Evolutionary conservation across 331 rosid species (phyloP), one percentile per base, ranked within the genome.

Genomic region (Pyrus hybrid): DNA sequence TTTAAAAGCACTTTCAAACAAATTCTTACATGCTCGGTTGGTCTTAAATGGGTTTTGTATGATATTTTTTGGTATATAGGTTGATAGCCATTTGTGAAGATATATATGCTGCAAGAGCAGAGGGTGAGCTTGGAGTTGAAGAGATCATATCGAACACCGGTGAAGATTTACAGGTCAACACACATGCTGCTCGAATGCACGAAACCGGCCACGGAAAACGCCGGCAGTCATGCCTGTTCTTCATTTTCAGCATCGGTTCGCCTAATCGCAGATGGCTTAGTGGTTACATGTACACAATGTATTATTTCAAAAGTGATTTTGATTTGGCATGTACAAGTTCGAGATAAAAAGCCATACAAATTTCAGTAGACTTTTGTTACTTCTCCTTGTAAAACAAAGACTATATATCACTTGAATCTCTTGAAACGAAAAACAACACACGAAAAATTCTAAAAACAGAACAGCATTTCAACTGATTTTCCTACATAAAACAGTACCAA

Each of bases 101-200:
- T 51, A 95, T 95, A 84, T 95, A 95, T 80, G 96, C 97, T 47
- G 98, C 99, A 70, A 89, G 99, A 86, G 98, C 99, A 8, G 99
- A 92, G 81, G 98, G 98, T 64, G 98, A 91, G 85, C 99, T 92
- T 83, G 98, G 86, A 84, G 83, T 92, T 75, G 99, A 95, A 81
- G 99, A 95, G 83, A 90, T 92, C 43, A 22, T 91, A 92, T 83
- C 88, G 98, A 97, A 92, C 98, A 3, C 88, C 91, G 5, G 99
- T 95, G 86, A 95, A 92, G 81, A 91, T 95, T 77, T 95, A 95
- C 83, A 76, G 98, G 85, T 95, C 97, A 22, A 96, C 99, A 0
- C 98, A 89, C 80, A 89, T 95, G 98, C 87, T 92, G 75, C 93
- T 95, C 25, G 97, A 95, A 81, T 95, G 87, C 87, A 92, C 97